These are phyloP conservation scores for Colletotrichum coccodes DNA, from an alignment of 2,329 filamentous ascomycete species.

Conservation along the genomic window DNA sequence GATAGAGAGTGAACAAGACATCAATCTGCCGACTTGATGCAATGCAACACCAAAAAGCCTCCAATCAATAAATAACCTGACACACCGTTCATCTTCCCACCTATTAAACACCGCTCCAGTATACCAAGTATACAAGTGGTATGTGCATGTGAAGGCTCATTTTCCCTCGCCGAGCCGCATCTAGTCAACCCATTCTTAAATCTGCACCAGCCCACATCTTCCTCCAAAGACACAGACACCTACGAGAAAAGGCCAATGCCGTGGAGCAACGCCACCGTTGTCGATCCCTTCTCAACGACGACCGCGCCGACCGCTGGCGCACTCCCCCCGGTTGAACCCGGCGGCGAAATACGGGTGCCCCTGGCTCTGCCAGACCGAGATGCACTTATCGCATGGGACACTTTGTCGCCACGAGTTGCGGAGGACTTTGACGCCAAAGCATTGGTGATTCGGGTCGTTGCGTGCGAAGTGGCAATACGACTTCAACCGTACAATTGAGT, in stretches of 20 bases:
- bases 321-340: conserved; percentile 6
- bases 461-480: conserved; percentile 81
- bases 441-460: conserved; percentile 76
- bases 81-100: not conserved
- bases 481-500: conserved; percentile 68
- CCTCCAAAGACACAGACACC: not conserved
- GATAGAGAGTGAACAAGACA: not conserved
- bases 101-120: not conserved
- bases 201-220: not conserved
- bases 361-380: conserved; percentile 33
- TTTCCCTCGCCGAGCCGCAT: not conserved
- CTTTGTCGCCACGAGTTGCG: conserved; percentile 68
- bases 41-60: not conserved
- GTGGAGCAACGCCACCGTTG: not conserved
- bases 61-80: not conserved
- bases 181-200: not conserved
- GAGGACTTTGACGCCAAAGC: conserved; percentile 74
- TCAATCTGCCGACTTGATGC: not conserved
- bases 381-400: conserved; percentile 62
- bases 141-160: not conserved
- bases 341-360: conserved; percentile 10
- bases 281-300: conserved; percentile 4
- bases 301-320: not conserved
- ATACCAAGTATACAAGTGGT: too few relatives aligned
- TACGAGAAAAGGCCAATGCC: not conserved